Evolutionary conservation across 1,139 yeast species (phyloP).

Genomic region (Debaryomyces subglobosus): DNA sequence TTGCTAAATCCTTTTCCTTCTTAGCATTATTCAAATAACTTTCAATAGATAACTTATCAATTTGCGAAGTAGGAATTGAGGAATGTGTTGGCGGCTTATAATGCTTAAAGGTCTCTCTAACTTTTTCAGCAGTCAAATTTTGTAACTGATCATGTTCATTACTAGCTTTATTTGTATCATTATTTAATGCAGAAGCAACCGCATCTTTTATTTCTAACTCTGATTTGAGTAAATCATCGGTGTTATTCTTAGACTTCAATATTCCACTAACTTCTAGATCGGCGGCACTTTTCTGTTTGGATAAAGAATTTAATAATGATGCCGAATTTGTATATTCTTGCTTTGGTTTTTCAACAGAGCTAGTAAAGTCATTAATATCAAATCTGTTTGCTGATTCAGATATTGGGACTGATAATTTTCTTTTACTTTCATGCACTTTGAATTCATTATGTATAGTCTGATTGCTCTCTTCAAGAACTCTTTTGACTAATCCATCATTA

Average conservation of each 20-base stretch:
- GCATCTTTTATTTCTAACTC: constrained; percentile 25
- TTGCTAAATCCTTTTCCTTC: constrained; percentile 36
- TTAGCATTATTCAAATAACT: constrained; percentile 49
- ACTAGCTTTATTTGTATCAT: constrained; percentile 9
- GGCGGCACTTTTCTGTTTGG: constrained; percentile 18
- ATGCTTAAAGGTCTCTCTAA: constrained; percentile 16
- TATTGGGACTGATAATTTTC: constrained; percentile 3
- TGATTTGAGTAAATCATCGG: constrained; percentile 17
- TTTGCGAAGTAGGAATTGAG: neutral
- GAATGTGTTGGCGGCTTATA: neutral
- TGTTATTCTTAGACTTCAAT: constrained; percentile 5
- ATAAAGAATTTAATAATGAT: constrained; percentile 20
- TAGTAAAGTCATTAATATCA: constrained; percentile 27
- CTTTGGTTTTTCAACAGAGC: constrained; percentile 8
- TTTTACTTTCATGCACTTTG: neutral
- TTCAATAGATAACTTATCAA: constrained; percentile 24
- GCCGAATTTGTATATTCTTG: constrained; percentile 28
- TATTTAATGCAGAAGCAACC: constrained; percentile 24
- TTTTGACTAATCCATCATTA: neutral
- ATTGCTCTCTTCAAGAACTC: neutral
- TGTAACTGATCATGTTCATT: constrained; percentile 18
- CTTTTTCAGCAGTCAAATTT: constrained; percentile 21
- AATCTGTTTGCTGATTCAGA: constrained; percentile 18
- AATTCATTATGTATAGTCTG: neutral
- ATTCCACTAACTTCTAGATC: constrained; percentile 19